Evolutionary conservation across 106 monocot species (phyloP).

Genomic region (Alisma plantagoaquatica): DNA sequence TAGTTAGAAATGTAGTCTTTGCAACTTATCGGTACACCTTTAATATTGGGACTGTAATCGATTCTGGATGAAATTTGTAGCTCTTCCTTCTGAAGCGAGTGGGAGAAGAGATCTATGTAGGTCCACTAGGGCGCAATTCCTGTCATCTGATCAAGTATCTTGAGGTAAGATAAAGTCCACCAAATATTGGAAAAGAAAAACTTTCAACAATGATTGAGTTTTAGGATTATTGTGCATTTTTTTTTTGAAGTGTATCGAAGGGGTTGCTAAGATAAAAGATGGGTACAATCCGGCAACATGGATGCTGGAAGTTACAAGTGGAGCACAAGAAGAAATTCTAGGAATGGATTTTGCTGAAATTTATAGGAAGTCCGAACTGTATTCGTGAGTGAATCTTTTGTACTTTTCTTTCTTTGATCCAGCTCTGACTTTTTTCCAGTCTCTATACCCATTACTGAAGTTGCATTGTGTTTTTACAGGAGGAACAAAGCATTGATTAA

Average conservation of each 20-base stretch:
- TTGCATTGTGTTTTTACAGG: constrained; percentile 17
- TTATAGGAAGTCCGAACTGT: constrained; percentile 61
- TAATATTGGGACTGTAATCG: background rate
- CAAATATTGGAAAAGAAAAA: background rate
- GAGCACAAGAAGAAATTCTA: constrained; percentile 53
- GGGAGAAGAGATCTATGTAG: constrained; percentile 84
- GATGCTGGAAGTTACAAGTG: constrained; percentile 70
- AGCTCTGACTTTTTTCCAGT: background rate
- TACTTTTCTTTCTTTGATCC: background rate
- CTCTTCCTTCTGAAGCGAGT: constrained; percentile 84
- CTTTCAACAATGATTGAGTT: background rate
- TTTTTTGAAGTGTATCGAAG: constrained; percentile 37
- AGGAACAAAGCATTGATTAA: constrained; percentile 62
- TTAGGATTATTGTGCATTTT: background rate
- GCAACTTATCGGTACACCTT: background rate
- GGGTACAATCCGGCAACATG: constrained; percentile 84
- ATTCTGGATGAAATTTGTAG: constrained; percentile 27
- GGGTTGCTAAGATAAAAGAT: constrained; percentile 57
- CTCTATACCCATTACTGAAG: background rate
- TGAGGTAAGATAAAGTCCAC: constrained; percentile 29
- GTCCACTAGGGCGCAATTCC: constrained; percentile 59
- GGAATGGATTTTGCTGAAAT: constrained; percentile 48
- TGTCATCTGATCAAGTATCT: constrained; percentile 50
- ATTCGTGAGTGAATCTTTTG: constrained; percentile 13
- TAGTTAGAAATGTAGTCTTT: background rate